phyloP scores from a whole-genome alignment of 2,329 filamentous ascomycete species.

The Botryosphaeria dothidea region DNA sequence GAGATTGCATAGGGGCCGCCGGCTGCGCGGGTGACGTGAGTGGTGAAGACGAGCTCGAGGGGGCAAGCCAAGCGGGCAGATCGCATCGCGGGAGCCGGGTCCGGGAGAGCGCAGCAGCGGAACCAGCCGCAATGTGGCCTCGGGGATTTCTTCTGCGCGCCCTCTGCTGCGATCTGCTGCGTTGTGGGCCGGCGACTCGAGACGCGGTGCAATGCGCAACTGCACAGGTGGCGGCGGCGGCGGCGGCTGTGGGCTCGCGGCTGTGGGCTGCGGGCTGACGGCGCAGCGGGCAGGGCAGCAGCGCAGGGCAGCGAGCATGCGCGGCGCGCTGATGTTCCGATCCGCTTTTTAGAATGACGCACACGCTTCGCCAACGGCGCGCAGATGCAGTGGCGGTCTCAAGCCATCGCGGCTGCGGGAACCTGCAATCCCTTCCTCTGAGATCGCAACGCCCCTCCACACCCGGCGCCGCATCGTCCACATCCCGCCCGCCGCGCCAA shows the following conservation, averaged over 20 bases:
- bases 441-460: conserved; percentile 4
- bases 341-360: conserved; percentile 3
- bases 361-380: not conserved
- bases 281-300: not conserved
- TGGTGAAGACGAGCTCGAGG: not conserved
- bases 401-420: conserved; percentile 8
- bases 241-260: not conserved
- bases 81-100: conserved; percentile 6
- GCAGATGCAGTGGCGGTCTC: not conserved
- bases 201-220: conserved; percentile 1
- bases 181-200: conserved; percentile 12
- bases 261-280: not conserved
- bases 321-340: conserved; percentile 8
- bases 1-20: conserved; percentile 16
- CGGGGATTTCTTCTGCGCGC: conserved; percentile 18
- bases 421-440: conserved; percentile 3
- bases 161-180: conserved; percentile 17
- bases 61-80: conserved; percentile 9
- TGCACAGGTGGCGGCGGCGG: not conserved
- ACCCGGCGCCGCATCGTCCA: conserved; percentile 6
- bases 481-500: conserved; percentile 10
- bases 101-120: not conserved
- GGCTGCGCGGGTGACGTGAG: conserved; percentile 15
- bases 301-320: not conserved
- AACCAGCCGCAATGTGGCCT: conserved; percentile 13